Conservation (phyloP, 768 basidiomycete species). For the Amanita brunnescens region DNA sequence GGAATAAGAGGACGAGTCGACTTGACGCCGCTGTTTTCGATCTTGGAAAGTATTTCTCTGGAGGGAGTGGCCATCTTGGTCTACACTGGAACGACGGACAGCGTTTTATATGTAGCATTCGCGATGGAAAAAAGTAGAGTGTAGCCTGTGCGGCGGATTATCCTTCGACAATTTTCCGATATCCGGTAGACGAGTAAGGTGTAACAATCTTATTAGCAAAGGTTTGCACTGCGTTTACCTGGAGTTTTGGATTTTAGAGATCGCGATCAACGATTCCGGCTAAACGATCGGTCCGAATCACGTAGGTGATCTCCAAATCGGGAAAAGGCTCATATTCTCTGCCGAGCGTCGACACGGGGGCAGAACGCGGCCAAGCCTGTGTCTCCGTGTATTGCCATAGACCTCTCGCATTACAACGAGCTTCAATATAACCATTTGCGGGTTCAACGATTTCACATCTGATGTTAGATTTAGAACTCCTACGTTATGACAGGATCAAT, state of each 20-base stretch:
- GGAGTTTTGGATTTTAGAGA: neutral
- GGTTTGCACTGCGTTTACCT: too few species aligned
- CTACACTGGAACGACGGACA: neutral
- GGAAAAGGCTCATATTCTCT: too few species aligned
- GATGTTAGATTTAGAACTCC: too few species aligned
- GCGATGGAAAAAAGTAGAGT: too few species aligned
- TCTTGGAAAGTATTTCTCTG: constrained; percentile 68
- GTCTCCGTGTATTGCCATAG: constrained; percentile 43
- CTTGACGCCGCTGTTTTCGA: constrained; percentile 84
- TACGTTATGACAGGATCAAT: too few species aligned
- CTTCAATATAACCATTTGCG: too few species aligned
- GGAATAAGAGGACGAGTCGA: constrained; percentile 75
- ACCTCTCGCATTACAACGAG: constrained; percentile 89
- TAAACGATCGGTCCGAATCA: neutral
- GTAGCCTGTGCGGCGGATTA: too few species aligned
- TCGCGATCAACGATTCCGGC: neutral
- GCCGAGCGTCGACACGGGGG: neutral
- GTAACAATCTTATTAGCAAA: neutral
- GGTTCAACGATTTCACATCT: too few species aligned
- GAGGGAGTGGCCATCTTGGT: constrained; percentile 69
- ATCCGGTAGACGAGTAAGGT: neutral
- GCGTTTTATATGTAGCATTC: neutral
- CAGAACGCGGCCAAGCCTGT: neutral
- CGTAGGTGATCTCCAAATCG: neutral
- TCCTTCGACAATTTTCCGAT: too few species aligned